Evolutionary conservation across 257 asterid genomes (phyloP).

Genomic region (Solanum microdontum): DNA sequence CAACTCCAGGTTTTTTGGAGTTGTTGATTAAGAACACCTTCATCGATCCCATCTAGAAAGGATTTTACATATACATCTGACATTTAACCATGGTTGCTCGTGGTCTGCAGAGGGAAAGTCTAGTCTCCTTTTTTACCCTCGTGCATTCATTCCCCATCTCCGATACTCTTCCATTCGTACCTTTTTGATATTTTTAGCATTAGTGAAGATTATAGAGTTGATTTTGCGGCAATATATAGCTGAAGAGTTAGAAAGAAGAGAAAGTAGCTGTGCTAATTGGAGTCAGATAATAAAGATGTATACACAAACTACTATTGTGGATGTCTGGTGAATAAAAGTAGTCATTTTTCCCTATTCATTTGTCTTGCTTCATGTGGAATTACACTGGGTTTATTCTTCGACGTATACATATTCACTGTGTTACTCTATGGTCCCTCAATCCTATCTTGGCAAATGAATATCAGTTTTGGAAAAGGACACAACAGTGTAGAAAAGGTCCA

Average conservation of each 20-base stretch:
- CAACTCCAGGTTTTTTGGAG: slow-evolving; percentile 55
- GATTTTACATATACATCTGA: background rate
- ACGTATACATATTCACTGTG: background rate
- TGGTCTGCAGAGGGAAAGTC: background rate
- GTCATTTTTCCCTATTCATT: background rate
- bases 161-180: background rate
- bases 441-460: background rate
- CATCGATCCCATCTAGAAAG: background rate
- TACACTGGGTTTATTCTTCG: background rate
- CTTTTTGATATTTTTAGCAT: background rate
- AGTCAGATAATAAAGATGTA: too few relatives aligned
- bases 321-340: background rate
- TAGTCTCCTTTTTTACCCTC: background rate
- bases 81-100: background rate
- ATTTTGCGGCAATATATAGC: slow-evolving; percentile 12
- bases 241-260: background rate
- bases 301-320: background rate
- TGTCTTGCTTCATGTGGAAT: slow-evolving; percentile 5
- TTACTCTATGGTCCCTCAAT: background rate
- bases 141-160: background rate
- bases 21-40: slow-evolving; percentile 16
- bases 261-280: background rate
- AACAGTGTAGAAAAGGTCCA: background rate
- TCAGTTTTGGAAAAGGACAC: background rate
- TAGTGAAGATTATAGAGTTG: slow-evolving; percentile 6